A percentile compares a stretch with the other conserved stretches of the same genome.
Conservation (phyloP, 345 rosid genomes). For the Ceriops decandra region DNA sequence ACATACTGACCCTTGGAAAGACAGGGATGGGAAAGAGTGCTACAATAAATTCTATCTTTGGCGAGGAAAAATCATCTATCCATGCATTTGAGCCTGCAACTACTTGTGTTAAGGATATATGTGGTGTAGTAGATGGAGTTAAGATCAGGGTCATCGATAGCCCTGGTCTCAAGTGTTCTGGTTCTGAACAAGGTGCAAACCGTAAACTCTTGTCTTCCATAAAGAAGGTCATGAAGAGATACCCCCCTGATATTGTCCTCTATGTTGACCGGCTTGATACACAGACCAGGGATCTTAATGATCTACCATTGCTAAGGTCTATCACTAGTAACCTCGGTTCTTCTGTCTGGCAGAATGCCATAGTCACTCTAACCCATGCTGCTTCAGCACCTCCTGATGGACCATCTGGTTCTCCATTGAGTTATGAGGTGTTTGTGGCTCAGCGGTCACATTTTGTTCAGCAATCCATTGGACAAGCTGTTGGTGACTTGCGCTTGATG, state of each 20-base stretch:
- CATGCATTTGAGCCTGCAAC: constrained; percentile 84
- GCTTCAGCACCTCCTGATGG: constrained; percentile 98
- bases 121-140: constrained; percentile 65
- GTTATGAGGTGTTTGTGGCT: constrained; percentile 85
- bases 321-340: constrained; percentile 66
- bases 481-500: constrained; percentile 86
- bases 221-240: constrained; percentile 58
- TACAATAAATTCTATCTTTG: constrained; percentile 81
- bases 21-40: constrained; percentile 97
- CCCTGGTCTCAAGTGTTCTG: constrained; percentile 78
- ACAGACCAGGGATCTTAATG: constrained; percentile 82
- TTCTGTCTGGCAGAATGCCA: constrained; percentile 81
- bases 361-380: constrained; percentile 87
- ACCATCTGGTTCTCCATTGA: constrained; percentile 79
- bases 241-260: constrained; percentile 81
- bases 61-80: constrained; percentile 57
- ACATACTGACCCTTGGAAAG: constrained; percentile 83
- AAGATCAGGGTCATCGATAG: constrained; percentile 67
- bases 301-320: constrained; percentile 67
- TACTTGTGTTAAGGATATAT: constrained; percentile 57
- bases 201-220: constrained; percentile 59
- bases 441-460: constrained; percentile 93
- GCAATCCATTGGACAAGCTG: constrained; percentile 89
- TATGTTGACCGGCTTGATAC: constrained; percentile 86
- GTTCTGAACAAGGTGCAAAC: constrained; percentile 71